Conservation (phyloP, 768 basidiomycete genomes). For the Dentipellis sp. region DNA sequence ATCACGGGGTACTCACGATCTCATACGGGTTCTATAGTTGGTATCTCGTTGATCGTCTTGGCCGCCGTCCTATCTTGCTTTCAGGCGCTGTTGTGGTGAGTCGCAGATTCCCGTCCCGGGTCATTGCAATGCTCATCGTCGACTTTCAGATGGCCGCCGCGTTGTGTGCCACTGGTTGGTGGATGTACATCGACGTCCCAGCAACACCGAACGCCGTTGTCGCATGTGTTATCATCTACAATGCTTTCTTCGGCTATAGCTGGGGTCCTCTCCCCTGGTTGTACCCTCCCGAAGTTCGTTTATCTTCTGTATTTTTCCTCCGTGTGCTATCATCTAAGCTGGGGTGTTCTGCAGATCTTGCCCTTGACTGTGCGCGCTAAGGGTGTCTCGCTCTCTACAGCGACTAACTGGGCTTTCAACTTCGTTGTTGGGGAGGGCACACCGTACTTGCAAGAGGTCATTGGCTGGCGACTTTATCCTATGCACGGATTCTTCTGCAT, state of each 20-base stretch:
- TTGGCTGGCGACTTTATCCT: conserved; percentile 87
- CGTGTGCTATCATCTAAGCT: too few species aligned
- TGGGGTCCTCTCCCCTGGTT: conserved; percentile 90
- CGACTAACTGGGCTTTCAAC: conserved; percentile 81
- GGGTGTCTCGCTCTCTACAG: conserved; percentile 92
- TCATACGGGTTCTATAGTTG: conserved; percentile 40
- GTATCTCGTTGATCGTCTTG: conserved; percentile 91
- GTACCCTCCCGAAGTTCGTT: conserved; percentile 71
- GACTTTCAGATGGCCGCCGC: conserved; percentile 66
- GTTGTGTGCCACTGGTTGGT: conserved; percentile 78
- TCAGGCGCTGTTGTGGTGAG: conserved; percentile 74
- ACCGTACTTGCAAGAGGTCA: conserved; percentile 77
- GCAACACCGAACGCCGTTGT: conserved; percentile 86
- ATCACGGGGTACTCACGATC: not conserved
- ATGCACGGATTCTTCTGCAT: conserved; percentile 94
- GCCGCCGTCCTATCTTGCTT: conserved; percentile 78
- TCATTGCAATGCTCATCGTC: not conserved
- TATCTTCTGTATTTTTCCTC: not conserved
- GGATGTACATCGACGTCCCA: conserved; percentile 85
- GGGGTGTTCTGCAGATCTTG: conserved; percentile 56
- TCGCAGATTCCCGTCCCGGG: not conserved
- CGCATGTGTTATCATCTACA: conserved; percentile 82
- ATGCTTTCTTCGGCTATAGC: conserved; percentile 87
- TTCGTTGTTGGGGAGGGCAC: conserved; percentile 85
- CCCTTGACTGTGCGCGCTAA: conserved; percentile 85